Conservation (phyloP, 106 monocot species). For the Dendrobium huoshanense region DNA sequence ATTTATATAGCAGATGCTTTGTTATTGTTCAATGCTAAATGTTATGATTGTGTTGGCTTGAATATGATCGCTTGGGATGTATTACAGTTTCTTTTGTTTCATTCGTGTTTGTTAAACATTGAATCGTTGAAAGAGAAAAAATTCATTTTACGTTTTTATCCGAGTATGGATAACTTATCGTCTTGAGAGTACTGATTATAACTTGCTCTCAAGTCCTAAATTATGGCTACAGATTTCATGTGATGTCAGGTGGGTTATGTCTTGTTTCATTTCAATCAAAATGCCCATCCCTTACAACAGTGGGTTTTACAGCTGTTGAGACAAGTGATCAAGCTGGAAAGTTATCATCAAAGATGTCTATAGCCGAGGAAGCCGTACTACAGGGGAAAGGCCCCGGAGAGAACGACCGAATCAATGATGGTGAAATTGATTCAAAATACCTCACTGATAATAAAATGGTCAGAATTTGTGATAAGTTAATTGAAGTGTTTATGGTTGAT, state of each 20-base stretch:
- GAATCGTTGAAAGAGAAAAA: not conserved
- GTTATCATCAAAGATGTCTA: conserved; percentile 11
- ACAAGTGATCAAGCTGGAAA: conserved; percentile 39
- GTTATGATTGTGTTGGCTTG: not conserved
- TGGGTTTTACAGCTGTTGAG: conserved; percentile 26
- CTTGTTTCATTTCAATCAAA: not conserved
- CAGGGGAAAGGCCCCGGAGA: conserved; percentile 14
- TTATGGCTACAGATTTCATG: not conserved
- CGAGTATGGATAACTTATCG: not conserved
- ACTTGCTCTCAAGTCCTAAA: not conserved
- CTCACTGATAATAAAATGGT: conserved; percentile 58
- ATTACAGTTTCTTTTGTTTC: too few species aligned
- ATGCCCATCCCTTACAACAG: conserved; percentile 19
- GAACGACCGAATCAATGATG: conserved; percentile 8
- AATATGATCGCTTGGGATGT: not conserved
- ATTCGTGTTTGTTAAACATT: not conserved
- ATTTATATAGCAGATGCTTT: not conserved
- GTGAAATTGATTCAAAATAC: conserved; percentile 10
- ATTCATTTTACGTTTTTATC: not conserved
- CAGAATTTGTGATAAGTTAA: conserved; percentile 79
- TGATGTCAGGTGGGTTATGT: not conserved
- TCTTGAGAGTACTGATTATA: not conserved
- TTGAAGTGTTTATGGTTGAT: conserved; percentile 93
- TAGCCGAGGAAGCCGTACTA: not conserved
- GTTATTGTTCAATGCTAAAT: not conserved